Base-by-base conservation (phyloP, 2,329 filamentous ascomycete species). In the Cladosporium sphaerospermum region DNA sequence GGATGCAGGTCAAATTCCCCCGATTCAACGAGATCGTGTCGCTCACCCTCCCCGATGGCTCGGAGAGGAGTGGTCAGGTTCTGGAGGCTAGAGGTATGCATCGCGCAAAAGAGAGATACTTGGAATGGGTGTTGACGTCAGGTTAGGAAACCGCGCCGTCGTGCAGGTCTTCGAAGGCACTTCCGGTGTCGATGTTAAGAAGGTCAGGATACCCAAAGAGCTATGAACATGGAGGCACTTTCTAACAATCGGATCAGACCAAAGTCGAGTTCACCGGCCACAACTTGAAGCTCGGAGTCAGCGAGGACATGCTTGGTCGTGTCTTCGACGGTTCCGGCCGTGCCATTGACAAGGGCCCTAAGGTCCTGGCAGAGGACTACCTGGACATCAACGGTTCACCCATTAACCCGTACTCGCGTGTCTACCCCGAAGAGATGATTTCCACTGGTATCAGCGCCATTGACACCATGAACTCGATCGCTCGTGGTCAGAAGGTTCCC, bases 351-450 rank as follows among this genome's bases (percentile, higher is more conserved):
- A 99, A 97, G 78, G 93, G 95, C 52, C 93, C 93, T 57, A 97
- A 96, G 78, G 93, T 99, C 66, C 78, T 99, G 61, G 91, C 93
- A 49, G 93, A 99, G 74, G 93, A 99, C 66, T 99, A 95, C 73
- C 80, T 99, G 64, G 95, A 99, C 72, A 99, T 99, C 77, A 99
- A 99, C 78, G 93, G 93, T 69, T 64, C 93, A 85, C 92, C 93
- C 56, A 99, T 99, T 76, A 99, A 99, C 78, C 93, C 93, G 57
- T 97, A 93, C 78, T 92, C 91, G 57, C 84, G 93, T 78, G 92
- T 96, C 63, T 99, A 99, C 71, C 93, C 93, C 67, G 93, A 99
- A 78, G 95, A 99, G 76, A 99, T 99, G 92, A 97, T 99, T 67
- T 93, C 92, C 34, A 99, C 93, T 45, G 93, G 93, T 84, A 99